phyloP scores from a whole-genome alignment of 306 rosid genomes.

The Dryas drummondii region DNA sequence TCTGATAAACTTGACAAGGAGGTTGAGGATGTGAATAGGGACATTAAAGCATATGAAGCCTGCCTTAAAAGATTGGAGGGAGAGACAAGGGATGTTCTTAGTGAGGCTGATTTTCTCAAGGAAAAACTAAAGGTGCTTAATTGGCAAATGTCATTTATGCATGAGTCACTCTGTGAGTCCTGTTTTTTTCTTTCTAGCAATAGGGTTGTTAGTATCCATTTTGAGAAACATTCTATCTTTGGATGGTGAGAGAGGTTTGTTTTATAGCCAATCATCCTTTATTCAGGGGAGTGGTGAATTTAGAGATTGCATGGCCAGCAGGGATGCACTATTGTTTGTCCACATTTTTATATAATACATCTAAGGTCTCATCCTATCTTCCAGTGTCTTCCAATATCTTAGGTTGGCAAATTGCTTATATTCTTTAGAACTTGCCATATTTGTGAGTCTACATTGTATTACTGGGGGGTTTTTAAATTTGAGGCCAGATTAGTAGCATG shows the following conservation, averaged over 20 bases:
- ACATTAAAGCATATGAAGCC: slow-evolving; percentile 83
- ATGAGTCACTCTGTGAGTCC: slow-evolving; percentile 14
- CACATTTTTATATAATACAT: not conserved
- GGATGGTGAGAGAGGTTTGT: slow-evolving; percentile 1
- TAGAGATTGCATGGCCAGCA: not conserved
- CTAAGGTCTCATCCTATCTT: not conserved
- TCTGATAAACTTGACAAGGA: slow-evolving; percentile 94
- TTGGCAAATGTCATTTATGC: slow-evolving; percentile 19
- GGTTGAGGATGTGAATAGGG: slow-evolving; percentile 88
- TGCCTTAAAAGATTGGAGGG: slow-evolving; percentile 90
- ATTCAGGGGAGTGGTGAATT: not conserved
- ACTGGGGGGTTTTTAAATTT: not conserved
- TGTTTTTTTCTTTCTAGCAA: not conserved
- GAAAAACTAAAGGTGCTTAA: slow-evolving; percentile 80
- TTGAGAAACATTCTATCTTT: slow-evolving; percentile 3
- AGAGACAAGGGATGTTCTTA: slow-evolving; percentile 70
- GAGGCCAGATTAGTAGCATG: not conserved
- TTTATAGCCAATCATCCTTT: not conserved
- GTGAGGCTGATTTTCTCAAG: slow-evolving; percentile 90
- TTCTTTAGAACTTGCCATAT: not conserved
- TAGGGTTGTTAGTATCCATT: not conserved
- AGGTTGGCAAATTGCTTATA: not conserved
- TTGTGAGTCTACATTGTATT: not conserved
- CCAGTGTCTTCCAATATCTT: not conserved
- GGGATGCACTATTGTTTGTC: not conserved